Evolutionary conservation across 1,139 yeast genomes (phyloP), one percentile per base, ranked within the genome.

Genomic region (Meyerozyma sp.): DNA sequence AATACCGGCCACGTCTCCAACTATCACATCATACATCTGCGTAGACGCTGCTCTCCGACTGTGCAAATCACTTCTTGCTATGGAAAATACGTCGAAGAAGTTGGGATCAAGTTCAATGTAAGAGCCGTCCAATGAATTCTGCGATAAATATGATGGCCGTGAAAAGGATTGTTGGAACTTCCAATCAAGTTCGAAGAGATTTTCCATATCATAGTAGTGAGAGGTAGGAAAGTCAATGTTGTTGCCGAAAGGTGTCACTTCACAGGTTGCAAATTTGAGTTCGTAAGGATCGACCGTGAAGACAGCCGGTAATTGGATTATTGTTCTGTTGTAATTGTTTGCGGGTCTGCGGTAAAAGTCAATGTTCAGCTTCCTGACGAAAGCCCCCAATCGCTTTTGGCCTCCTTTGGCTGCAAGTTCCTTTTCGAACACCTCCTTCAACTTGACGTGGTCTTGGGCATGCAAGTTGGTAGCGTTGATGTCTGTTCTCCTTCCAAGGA

Each of bases 141-240:
- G 40, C 11, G 49, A 44, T 20, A 66, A 47, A 47, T 72, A 59
- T 3, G 34, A 16, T 1, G 83, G 83, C 43, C 63, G 58, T 1
- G 59, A 51, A 13, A 79, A 58, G 1, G 75, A 65, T 2, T 54
- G 44, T 8, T 44, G 42, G 53, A 59, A 77, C 10, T 55, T 48
- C 36, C 55, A 44, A 49, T 79, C 81, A 1, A 75, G 57, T 32
- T 62, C 64, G 49, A 76, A 79, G 3, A 76, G 52, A 29, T 60
- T 56, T 36, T 58, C 57, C 68, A 70, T 67, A 4, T 55, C 50
- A 46, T 73, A 73, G 49, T 68, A 65, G 32, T 61, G 55, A 2
- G 74, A 59, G 49, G 49, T 50, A 53, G 56, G 51, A 48, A 65
- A 65, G 20, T 27, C 23, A 35, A 49, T 52, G n/a, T 42, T 28